Conservation (phyloP, 176 grass and related monocot species). For the Avena sativa region DNA sequence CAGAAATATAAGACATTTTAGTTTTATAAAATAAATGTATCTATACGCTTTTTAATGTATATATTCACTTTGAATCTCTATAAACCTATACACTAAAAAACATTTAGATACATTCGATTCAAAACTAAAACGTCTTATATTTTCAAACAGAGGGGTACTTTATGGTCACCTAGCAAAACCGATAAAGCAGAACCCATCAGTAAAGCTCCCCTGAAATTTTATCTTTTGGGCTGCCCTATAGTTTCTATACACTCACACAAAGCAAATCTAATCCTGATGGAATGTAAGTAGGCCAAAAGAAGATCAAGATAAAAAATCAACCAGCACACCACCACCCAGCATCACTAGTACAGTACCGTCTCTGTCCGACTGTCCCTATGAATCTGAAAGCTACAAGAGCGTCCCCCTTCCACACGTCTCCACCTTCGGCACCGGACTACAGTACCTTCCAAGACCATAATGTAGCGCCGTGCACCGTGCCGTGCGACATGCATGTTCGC, state of each 20-base stretch:
- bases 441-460: background rate
- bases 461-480: background rate
- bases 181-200: background rate
- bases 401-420: background rate
- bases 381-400: background rate
- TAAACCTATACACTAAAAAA: too few relatives aligned
- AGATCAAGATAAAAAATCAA: background rate
- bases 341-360: background rate
- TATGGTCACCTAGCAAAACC: too few relatives aligned
- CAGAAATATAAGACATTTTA: too few relatives aligned
- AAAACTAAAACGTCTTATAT: too few relatives aligned
- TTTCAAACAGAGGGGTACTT: too few relatives aligned
- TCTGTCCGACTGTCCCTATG: background rate
- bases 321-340: background rate
- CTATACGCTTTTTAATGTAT: too few relatives aligned
- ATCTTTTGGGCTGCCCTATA: background rate
- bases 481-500: background rate
- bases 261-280: background rate
- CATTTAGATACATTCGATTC: too few relatives aligned
- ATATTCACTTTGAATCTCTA: too few relatives aligned
- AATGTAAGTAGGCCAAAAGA: conserved; percentile 33
- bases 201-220: background rate
- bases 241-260: background rate
- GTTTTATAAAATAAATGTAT: too few relatives aligned
- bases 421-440: background rate